A percentile compares a stretch with the other conserved stretches of the same genome.
These are phyloP conservation scores for Diaporthe sp. DNA, from an alignment of 2,329 filamentous ascomycete genomes.

Conservation along the genomic window DNA sequence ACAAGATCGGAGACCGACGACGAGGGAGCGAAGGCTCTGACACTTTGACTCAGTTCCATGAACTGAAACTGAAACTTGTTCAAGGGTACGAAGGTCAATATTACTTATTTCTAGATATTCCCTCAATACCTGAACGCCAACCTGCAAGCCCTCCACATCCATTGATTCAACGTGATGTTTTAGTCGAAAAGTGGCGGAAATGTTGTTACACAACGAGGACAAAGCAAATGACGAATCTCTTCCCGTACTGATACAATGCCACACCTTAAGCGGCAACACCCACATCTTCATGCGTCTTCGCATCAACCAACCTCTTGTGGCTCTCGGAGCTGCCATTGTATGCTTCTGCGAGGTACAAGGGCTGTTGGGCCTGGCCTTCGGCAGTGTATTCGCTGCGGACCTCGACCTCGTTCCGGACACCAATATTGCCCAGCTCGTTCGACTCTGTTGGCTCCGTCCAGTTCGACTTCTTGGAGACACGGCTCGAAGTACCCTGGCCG, in stretches of 20 bases:
- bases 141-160: too few relatives aligned
- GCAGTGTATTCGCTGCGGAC: constrained; percentile 23
- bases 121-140: background rate
- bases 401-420: constrained; percentile 33
- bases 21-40: background rate
- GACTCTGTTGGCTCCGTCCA: constrained; percentile 19
- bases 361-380: background rate
- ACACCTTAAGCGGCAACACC: background rate
- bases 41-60: background rate
- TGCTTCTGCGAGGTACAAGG: constrained; percentile 30
- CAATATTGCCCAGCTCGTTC: constrained; percentile 35
- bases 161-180: background rate
- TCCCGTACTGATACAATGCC: background rate
- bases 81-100: background rate
- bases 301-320: constrained; percentile 24
- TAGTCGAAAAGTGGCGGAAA: background rate
- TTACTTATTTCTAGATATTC: background rate
- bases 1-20: background rate
- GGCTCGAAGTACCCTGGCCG: background rate
- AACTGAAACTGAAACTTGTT: background rate
- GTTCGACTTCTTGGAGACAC: constrained; percentile 23
- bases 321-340: constrained; percentile 37
- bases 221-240: background rate
- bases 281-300: background rate
- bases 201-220: background rate